Evolutionary conservation across 805 yeast species (phyloP).

Genomic region (Hanseniaspora clermontiae): DNA sequence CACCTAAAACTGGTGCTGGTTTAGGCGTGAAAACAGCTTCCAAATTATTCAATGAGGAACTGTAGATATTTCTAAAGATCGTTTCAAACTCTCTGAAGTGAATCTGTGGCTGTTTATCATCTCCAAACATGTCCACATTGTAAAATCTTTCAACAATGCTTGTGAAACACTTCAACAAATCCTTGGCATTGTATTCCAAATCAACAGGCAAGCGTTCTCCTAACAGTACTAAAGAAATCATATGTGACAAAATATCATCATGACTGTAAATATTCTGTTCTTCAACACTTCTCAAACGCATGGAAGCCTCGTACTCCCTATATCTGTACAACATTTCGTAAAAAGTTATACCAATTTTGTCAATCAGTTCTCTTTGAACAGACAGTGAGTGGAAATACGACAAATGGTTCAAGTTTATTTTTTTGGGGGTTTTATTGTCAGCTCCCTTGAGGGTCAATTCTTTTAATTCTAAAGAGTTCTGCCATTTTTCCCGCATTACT

Average conservation of each 20-base stretch:
- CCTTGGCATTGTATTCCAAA: not conserved
- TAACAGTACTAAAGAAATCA: conserved; percentile 3
- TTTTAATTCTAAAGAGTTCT: not conserved
- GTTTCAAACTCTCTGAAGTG: conserved; percentile 12
- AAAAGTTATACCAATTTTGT: conserved; percentile 10
- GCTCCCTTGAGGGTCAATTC: not conserved
- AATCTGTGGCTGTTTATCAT: conserved; percentile 9
- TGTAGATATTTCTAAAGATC: conserved; percentile 8
- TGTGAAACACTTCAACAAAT: conserved; percentile 1
- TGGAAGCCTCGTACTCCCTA: not conserved
- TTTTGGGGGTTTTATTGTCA: not conserved
- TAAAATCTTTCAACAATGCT: conserved; percentile 9
- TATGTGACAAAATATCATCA: conserved; percentile 6
- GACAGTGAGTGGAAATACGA: conserved; percentile 11
- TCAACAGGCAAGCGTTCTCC: conserved; percentile 1
- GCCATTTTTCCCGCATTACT: conserved; percentile 10
- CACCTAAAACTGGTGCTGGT: not conserved
- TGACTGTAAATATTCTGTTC: not conserved
- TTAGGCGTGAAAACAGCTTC: conserved; percentile 6
- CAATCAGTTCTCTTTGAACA: conserved; percentile 10
- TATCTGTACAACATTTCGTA: conserved; percentile 8
- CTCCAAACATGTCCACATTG: conserved; percentile 6
- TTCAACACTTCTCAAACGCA: not conserved
- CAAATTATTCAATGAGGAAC: not conserved
- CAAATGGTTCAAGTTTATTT: conserved; percentile 4